Evolutionary conservation across 225 moss, liverwort and hornwort species (phyloP), one percentile per base, ranked within the genome.

Genomic region (Lunularia cruciata): DNA sequence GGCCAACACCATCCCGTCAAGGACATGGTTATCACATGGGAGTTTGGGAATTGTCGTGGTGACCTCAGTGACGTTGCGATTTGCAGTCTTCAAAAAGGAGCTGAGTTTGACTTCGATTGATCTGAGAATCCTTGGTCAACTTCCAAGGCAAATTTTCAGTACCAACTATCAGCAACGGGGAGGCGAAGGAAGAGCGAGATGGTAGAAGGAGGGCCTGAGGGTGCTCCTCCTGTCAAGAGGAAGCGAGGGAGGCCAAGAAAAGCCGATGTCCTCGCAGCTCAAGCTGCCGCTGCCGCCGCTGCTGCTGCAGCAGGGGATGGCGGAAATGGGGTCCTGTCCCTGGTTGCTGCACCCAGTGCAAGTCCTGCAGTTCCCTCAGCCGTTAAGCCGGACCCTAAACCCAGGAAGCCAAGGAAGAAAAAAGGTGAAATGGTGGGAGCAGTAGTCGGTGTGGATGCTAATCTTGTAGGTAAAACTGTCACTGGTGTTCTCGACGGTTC

Each of bases 401-500:
- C 86, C 56, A 83, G 76, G 79, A 88, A 85, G 78, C 82, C 85
- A 42, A 82, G 92, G 75, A 96, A 90, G 83, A 87, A 86, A 75
- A 92, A 90, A 33, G 85, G 80, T 31, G 90, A 69, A 25, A 58
- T 46, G 0, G 59, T 52, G 0, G 52, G 63, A 14, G 68, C 47
- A 1, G 76, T 80, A 1, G 48, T 83, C 0, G 78, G 73, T 25
- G 81, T 88, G 15, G 93, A 98, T 57, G 73, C 75, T 1, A 84
- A 87, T 45, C 86, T 98, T 73, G 89, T 98, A 25, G 96, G 96
- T 33, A 92, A 89, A 47, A 80, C 81, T 38, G 89, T 96, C 64
- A 90, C 89, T 5, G 95, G 95, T 54, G 90, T 93, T 2, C 67
- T 98, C 27, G 96, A 98, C 68, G 96, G 96, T 22, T 93, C 87